Base-by-base conservation (phyloP, 1,284 basidiomycete genomes). In the Mrakiaceae sp. region DNA sequence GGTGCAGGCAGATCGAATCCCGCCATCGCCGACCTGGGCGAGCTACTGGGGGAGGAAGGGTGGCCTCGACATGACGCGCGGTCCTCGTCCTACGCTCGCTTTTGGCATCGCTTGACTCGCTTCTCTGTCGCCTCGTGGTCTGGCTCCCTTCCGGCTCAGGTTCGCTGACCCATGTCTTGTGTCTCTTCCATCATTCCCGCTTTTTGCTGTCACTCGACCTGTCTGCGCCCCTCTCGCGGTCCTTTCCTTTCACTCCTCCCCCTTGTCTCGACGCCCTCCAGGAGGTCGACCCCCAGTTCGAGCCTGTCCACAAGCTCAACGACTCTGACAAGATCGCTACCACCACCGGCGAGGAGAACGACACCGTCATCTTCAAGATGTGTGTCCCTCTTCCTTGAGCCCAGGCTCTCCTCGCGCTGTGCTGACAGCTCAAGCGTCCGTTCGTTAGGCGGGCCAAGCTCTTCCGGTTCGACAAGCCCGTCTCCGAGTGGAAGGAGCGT, bases 221-320 rank as follows among this genome's bases (percentile, higher is more conserved):
- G 10, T 27, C 16, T 27, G 8, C 53, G 5, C 5, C 27, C 14
- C 39, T 27, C 52, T 54, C 53, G 12, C 16, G 3, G 10, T 56
- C 14, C 44, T 14, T 16, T 3, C 10, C 12, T 27, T 39, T 39
- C 39, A 47, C 3, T 49, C 56, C 55, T 40, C 10, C 43, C 14
- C 55, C 27, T n/a, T 52, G 55, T 8, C 57, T 57, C 56, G 14
- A 40, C 12, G 5, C 49, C 47, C n/a, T 58, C n/a, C 55, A 94
- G 75, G 90, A 94, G 78, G 76, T 83, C 78, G 90, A 95, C 78
- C 84, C 85, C 70, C 89, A 95, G 71, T 98, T 92, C 77, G 94
- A 98, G 80, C 95, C 96, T 58, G 90, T 98, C 69, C 87, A 97
- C 80, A 90, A 86, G 79, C 88, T 98, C 77, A 96, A 92, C n/a